Conservation (phyloP, 169 alveolate species). For the Plasmodium fragile region DNA sequence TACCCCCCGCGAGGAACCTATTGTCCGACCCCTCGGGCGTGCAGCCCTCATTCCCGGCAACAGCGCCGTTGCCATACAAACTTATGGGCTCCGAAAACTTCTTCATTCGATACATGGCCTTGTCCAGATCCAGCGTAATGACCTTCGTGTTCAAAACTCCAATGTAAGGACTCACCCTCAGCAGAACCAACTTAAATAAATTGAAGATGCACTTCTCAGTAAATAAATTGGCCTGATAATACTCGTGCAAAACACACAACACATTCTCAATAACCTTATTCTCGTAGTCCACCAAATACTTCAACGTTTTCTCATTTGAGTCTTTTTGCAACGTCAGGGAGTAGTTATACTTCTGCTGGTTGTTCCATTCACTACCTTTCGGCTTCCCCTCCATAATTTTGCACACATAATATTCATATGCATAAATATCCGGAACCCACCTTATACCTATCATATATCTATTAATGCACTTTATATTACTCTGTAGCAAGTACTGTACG, state of each 20-base stretch:
- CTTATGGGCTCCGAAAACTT: slow-evolving; percentile 72
- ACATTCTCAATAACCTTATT: slow-evolving; percentile 47
- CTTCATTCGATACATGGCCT: slow-evolving; percentile 72
- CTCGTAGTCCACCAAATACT: slow-evolving; percentile 61
- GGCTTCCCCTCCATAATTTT: slow-evolving; percentile 37
- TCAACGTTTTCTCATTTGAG: slow-evolving; percentile 11
- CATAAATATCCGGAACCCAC: slow-evolving; percentile 66
- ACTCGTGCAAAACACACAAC: slow-evolving; percentile 61
- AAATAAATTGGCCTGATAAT: slow-evolving; percentile 63
- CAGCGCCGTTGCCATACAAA: slow-evolving; percentile 1
- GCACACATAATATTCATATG: slow-evolving; percentile 70
- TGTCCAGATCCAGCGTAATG: slow-evolving; percentile 61
- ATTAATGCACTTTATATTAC: slow-evolving; percentile 65
- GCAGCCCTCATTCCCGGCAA: background rate
- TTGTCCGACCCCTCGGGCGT: background rate
- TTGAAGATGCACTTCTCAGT: slow-evolving; percentile 71
- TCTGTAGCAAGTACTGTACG: slow-evolving; percentile 31
- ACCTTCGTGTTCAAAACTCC: slow-evolving; percentile 29
- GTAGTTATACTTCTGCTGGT: slow-evolving; percentile 15
- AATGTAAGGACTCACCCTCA: slow-evolving; percentile 42
- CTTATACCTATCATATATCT: slow-evolving; percentile 68
- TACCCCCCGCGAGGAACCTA: background rate
- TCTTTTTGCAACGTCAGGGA: slow-evolving; percentile 26
- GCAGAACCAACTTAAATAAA: slow-evolving; percentile 61
- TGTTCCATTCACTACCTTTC: background rate